Conservation (phyloP, 495 filamentous ascomycete genomes). For the Penicillium pulvis region DNA sequence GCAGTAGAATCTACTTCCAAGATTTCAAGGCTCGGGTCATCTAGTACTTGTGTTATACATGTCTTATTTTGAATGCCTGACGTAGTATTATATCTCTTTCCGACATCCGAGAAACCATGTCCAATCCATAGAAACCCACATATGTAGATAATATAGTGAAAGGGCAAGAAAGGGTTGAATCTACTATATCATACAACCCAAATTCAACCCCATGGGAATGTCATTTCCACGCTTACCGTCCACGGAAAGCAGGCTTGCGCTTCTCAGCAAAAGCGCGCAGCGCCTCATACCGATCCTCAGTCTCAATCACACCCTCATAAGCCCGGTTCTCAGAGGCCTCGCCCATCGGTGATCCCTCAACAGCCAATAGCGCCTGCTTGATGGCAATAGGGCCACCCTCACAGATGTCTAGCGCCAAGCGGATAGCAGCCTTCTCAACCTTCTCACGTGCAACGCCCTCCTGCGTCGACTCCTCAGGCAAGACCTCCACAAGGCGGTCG, state of each 20-base stretch:
- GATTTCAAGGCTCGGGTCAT: background rate
- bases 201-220: background rate
- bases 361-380: conserved; percentile 69
- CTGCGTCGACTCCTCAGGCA: conserved; percentile 55
- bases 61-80: background rate
- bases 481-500: conserved; percentile 76
- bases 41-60: background rate
- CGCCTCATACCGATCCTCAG: conserved; percentile 85
- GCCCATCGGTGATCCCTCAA: conserved; percentile 57
- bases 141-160: background rate
- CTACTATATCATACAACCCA: background rate
- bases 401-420: conserved; percentile 79
- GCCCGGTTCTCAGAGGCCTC: conserved; percentile 74
- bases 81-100: background rate
- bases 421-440: conserved; percentile 72
- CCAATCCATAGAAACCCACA: background rate
- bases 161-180: background rate
- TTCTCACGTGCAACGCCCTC: conserved; percentile 59
- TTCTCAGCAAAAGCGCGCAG: conserved; percentile 87
- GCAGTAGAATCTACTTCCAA: no score
- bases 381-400: conserved; percentile 83
- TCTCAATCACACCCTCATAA: conserved; percentile 77
- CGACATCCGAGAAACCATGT: background rate
- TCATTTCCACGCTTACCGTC: conserved; percentile 35
- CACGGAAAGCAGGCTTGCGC: conserved; percentile 82